Base-by-base conservation (phyloP, 2,329 filamentous ascomycete genomes). In the Neophaeococcomyces aloes region DNA sequence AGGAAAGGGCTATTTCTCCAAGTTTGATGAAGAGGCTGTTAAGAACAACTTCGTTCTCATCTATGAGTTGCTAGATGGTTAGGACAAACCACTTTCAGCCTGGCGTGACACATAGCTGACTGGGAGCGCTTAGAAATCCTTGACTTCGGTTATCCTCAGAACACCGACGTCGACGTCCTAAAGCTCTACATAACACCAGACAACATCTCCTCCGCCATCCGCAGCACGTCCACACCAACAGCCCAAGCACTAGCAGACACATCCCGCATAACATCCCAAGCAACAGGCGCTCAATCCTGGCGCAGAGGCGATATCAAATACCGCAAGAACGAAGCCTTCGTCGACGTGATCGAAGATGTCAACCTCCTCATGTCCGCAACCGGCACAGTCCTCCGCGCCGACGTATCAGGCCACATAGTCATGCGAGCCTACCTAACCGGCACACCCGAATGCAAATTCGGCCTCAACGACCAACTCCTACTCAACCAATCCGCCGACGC, bases 151-250 rank as follows among this genome's bases (percentile, higher is more conserved):
- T 98, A 98, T 63, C 91, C 91, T 27, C 91, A 98, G 64, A 96
- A 96, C 64, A 98, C 91, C 50, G 91, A 98, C 68, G 94, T 89
- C 42, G 91, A 98, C 64, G 96, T 91, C 13, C 72, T 98, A 57
- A 98, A 98, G 68, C 96, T 96, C 89, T 98, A 98, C 72, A 98
- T 98, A 60, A 98, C 93, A 33, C 98, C 91, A 29, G 91, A 98
- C 69, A 91, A 91, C 46, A 89, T 98, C 67, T 95, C 95, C 66
- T 93, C 87, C 25, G 87, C 65, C 27, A 68, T 69, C 45, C 42
- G 54, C 29, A 53, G 51, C n/a, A 49, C 49, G n/a, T 54, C 51
- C 19, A 47, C 46, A 87, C 63, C 72, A 79, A 67, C 65, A 61
- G 61, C 58, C 34, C 39, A 13, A 29, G 23, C 23, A 6, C 23